A percentile compares a stretch with the other conserved stretches of the same genome.
Evolutionary conservation across 768 basidiomycete genomes (phyloP).

Genomic region (Epithele typhae): DNA sequence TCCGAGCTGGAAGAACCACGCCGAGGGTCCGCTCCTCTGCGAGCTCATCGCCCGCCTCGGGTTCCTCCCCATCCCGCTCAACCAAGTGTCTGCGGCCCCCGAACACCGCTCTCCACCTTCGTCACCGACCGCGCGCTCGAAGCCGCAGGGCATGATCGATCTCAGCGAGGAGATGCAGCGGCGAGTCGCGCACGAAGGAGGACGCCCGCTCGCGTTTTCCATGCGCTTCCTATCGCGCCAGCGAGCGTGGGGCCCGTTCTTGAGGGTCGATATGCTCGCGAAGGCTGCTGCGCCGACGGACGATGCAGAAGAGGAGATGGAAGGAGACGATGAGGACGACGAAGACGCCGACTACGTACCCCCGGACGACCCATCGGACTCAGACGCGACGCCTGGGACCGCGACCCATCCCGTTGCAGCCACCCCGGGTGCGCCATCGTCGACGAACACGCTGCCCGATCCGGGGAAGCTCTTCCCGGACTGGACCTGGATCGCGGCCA

Average conservation of each 20-base stretch:
- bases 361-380: neutral
- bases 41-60: slow-evolving; percentile 40
- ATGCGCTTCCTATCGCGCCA: slow-evolving; percentile 17
- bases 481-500: slow-evolving; percentile 20
- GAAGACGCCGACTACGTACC: slow-evolving; percentile 9
- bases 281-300: too few species aligned
- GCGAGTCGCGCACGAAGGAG: slow-evolving; percentile 3
- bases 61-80: slow-evolving; percentile 26
- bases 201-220: slow-evolving; percentile 12
- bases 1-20: neutral
- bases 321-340: slow-evolving; percentile 1
- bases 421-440: too few species aligned
- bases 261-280: slow-evolving; percentile 3
- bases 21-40: slow-evolving; percentile 32
- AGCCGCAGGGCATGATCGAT: neutral
- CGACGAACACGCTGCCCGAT: neutral
- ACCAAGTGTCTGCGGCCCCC: neutral
- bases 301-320: too few species aligned
- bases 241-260: slow-evolving; percentile 22
- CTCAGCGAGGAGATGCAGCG: slow-evolving; percentile 9
- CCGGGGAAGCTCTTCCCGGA: slow-evolving; percentile 17
- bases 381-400: neutral
- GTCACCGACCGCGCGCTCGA: too few species aligned
- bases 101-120: too few species aligned
- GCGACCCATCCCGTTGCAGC: neutral